Conservation (phyloP, 1,139 yeast species). For the Kodamaea anthophila region DNA sequence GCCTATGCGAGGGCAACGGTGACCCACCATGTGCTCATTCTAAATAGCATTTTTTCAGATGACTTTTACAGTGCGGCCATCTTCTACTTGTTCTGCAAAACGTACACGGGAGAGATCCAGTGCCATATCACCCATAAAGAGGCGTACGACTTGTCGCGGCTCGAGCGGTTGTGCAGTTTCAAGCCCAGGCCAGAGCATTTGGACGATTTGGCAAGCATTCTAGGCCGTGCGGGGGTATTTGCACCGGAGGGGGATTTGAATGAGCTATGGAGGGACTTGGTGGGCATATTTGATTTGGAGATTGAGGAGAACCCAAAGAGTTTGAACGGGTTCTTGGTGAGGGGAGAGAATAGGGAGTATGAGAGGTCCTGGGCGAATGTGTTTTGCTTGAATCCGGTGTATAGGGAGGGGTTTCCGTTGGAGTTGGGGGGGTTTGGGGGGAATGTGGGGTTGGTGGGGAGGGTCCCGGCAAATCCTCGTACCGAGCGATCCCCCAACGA, state of each 20-base stretch:
- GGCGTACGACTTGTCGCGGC: conserved; percentile 8
- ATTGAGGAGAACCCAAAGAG: conserved; percentile 3
- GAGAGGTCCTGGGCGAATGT: conserved; percentile 7
- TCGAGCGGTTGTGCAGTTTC: conserved; percentile 9
- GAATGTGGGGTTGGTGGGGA: no score
- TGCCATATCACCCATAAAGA: conserved; percentile 9
- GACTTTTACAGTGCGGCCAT: conserved; percentile 9
- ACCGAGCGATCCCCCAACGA: no score
- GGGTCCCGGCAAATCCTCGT: no score
- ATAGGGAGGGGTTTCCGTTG: conserved; percentile 5
- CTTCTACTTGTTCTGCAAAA: conserved; percentile 8
- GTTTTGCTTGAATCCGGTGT: conserved; percentile 5
- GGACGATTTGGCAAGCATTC: conserved; percentile 3
- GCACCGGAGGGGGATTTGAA: no score
- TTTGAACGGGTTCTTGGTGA: conserved; percentile 1
- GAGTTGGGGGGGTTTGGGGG: conserved; percentile 7
- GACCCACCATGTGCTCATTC: conserved; percentile 5
- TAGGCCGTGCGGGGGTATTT: no score
- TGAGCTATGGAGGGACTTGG: no score
- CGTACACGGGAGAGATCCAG: conserved; percentile 9
- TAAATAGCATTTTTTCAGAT: conserved; percentile 8
- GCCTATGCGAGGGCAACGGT: conserved; percentile 13
- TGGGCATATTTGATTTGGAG: conserved; percentile 3
- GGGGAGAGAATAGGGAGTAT: conserved; percentile 1
- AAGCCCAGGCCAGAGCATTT: conserved; percentile 4